phyloP scores from a whole-genome alignment of 805 yeast species.

The Suhomyces prunicola region DNA sequence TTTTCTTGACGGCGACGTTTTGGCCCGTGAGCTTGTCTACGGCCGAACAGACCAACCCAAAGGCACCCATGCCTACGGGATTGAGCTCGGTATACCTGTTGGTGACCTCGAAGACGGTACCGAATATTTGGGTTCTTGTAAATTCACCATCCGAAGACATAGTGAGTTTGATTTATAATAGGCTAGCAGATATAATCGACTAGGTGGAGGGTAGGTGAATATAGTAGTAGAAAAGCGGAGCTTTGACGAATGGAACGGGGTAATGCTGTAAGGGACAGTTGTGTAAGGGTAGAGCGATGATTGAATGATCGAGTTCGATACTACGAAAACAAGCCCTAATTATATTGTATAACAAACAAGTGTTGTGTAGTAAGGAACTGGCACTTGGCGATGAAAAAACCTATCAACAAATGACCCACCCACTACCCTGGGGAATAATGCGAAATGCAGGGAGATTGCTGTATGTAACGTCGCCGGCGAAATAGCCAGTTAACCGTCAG shows the following conservation, averaged over 20 bases:
- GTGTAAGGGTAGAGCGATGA: neutral
- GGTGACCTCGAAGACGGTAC: conserved; percentile 92
- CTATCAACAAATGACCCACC: conserved; percentile 1
- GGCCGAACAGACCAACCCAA: conserved; percentile 96
- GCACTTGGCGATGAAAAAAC: neutral
- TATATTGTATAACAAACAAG: neutral
- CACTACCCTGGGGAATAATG: neutral
- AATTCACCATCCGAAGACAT: conserved; percentile 46
- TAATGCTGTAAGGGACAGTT: neutral
- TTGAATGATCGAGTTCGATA: neutral
- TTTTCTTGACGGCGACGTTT: conserved; percentile 95
- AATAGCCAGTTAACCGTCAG: neutral
- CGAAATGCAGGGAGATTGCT: conserved; percentile 1
- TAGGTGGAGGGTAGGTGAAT: neutral
- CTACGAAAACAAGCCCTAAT: neutral
- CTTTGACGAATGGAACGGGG: neutral
- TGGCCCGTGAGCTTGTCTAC: conserved; percentile 85
- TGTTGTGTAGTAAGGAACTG: conserved; percentile 1
- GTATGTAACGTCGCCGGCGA: neutral
- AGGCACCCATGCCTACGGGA: conserved; percentile 99
- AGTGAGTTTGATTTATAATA: neutral
- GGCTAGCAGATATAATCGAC: neutral
- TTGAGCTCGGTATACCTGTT: conserved; percentile 85
- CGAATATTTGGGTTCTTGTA: conserved; percentile 85
- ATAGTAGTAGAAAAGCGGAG: neutral